Conservation (phyloP, 2,329 filamentous ascomycete species). For the Nemania bipapillata region DNA sequence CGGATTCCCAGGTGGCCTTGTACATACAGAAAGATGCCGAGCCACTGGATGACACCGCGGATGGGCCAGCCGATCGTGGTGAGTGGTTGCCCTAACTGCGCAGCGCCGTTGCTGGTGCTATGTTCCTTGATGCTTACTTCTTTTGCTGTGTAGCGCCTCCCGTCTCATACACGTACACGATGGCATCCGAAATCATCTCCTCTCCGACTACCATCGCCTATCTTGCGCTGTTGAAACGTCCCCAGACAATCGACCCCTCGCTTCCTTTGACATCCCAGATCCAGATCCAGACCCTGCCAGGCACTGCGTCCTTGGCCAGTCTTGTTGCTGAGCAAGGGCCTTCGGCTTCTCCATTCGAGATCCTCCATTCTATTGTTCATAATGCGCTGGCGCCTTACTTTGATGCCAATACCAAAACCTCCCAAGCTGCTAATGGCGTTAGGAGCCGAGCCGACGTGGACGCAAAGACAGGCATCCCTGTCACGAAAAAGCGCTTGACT, state of each 20-base stretch:
- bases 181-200: slow-evolving; percentile 83
- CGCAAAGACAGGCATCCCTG: slow-evolving; percentile 91
- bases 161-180: slow-evolving; percentile 76
- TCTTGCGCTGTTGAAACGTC: slow-evolving; percentile 88
- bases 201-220: slow-evolving; percentile 84
- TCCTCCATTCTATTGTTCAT: slow-evolving; percentile 90
- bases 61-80: slow-evolving; percentile 61
- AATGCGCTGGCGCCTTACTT: slow-evolving; percentile 95
- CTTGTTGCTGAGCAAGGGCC: slow-evolving; percentile 75
- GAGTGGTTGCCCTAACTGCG: slow-evolving; percentile 46
- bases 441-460: slow-evolving; percentile 85
- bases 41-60: slow-evolving; percentile 63
- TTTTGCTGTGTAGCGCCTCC: slow-evolving; percentile 52
- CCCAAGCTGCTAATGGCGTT: slow-evolving; percentile 72
- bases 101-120: neutral
- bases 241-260: slow-evolving; percentile 84
- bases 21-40: slow-evolving; percentile 89
- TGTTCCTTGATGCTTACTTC: neutral
- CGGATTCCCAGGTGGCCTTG: slow-evolving; percentile 85
- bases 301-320: slow-evolving; percentile 76
- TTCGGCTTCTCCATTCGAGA: slow-evolving; percentile 85
- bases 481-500: slow-evolving; percentile 96
- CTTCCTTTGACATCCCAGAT: slow-evolving; percentile 87
- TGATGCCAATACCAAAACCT: slow-evolving; percentile 90
- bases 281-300: slow-evolving; percentile 90